A percentile compares a stretch with the other conserved stretches of the same genome.
These are phyloP conservation scores for Lipomyces yarrowii DNA, from an alignment of 1,139 yeast species.

Conservation along the genomic window DNA sequence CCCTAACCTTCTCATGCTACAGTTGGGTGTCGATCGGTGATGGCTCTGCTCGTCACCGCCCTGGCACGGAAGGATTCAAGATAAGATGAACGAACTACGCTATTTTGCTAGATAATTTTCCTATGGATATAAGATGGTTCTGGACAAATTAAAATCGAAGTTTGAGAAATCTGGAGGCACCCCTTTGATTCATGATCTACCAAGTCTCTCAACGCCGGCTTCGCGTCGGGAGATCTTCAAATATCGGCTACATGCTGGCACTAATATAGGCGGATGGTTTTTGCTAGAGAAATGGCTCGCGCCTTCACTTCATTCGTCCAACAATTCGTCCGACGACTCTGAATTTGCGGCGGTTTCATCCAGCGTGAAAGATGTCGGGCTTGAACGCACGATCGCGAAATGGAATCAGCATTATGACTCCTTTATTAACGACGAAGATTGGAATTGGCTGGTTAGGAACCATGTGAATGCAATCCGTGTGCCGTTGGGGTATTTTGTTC, in stretches of 20 bases:
- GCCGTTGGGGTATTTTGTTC: conserved; percentile 91
- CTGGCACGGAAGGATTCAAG: too few relatives aligned
- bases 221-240: conserved; percentile 24
- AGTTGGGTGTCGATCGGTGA: too few relatives aligned
- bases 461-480: conserved; percentile 78
- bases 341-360: conserved; percentile 74
- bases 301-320: conserved; percentile 61
- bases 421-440: conserved; percentile 71
- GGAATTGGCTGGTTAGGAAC: conserved; percentile 69
- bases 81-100: not conserved
- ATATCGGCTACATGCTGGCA: conserved; percentile 70
- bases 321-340: conserved; percentile 50
- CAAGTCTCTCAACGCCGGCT: conserved; percentile 14
- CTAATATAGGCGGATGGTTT: conserved; percentile 82
- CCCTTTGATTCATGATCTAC: not conserved
- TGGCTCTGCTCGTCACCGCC: not conserved
- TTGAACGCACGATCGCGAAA: conserved; percentile 55
- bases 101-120: not conserved
- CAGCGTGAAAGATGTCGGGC: conserved; percentile 53
- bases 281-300: conserved; percentile 67
- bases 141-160: conserved; percentile 14
- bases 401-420: conserved; percentile 70
- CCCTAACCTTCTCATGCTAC: too few relatives aligned
- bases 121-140: conserved; percentile 6
- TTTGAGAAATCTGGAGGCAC: not conserved